A percentile compares a stretch with the other conserved stretches of the same genome.
These are phyloP conservation scores for Hysterium pulicare DNA, from an alignment of 2,329 filamentous ascomycete species.

Conservation along the genomic window DNA sequence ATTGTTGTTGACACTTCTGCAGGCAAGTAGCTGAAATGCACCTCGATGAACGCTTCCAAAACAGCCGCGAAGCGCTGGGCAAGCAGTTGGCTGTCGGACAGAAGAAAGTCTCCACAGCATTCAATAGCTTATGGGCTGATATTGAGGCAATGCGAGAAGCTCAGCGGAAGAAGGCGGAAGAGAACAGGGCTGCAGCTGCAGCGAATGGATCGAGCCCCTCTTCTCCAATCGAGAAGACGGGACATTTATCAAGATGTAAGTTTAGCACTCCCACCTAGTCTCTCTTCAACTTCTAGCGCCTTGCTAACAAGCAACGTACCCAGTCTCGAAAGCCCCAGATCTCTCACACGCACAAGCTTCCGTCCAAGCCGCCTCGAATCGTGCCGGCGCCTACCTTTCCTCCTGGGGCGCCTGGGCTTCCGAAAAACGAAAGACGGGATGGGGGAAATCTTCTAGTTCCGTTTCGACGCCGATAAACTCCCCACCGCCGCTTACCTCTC, in stretches of 20 bases:
- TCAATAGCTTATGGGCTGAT: slow-evolving; percentile 86
- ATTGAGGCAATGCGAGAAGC: slow-evolving; percentile 78
- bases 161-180: slow-evolving; percentile 62
- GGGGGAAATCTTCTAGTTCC: slow-evolving; percentile 18
- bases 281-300: neutral
- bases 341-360: slow-evolving; percentile 54
- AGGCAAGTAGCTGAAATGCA: slow-evolving; percentile 87
- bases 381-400: slow-evolving; percentile 60
- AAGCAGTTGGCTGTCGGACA: slow-evolving; percentile 83
- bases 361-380: slow-evolving; percentile 51
- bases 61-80: slow-evolving; percentile 80
- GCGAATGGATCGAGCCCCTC: slow-evolving; percentile 9
- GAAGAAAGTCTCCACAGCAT: slow-evolving; percentile 81
- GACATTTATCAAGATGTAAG: slow-evolving; percentile 20
- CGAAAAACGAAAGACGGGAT: slow-evolving; percentile 64
- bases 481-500: slow-evolving; percentile 15
- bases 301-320: neutral
- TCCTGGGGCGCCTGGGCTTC: slow-evolving; percentile 65
- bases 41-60: slow-evolving; percentile 82
- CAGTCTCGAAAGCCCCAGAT: slow-evolving; percentile 42
- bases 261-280: slow-evolving; percentile 1
- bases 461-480: slow-evolving; percentile 19
- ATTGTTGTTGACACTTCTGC: slow-evolving; percentile 2
- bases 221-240: slow-evolving; percentile 4
- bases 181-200: slow-evolving; percentile 44